Evolutionary conservation across 2,329 filamentous ascomycete genomes (phyloP), one percentile per base, ranked within the genome.

Genomic region (Diaporthe ilicicola): DNA sequence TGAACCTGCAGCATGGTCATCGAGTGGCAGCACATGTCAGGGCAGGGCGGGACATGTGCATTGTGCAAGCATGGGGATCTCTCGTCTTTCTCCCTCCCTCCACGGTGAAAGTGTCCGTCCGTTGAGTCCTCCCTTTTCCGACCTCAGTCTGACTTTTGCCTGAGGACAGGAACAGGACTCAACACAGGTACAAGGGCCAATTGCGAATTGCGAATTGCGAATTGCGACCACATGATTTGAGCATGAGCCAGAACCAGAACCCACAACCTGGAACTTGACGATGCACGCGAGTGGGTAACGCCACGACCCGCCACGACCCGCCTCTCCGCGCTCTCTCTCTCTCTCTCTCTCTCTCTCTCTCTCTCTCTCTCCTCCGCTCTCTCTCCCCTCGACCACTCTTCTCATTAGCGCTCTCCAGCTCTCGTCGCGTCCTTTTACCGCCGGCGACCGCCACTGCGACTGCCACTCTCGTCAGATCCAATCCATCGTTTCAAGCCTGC

Each of bases 161-260:
- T 34, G 32, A 9, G 32, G 4, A 34, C 32, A 34, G 32, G 32
- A 34, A 9, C 32, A 39, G 8, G 37, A 10, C 37, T 8, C 9
- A 13, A 39, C 37, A 39, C 37, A 39, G 9, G 13, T 3, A 10
- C 8, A 39, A 19, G 19, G 8, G 54, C 24, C 13, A 42, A 48
- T 62, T 62, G 56, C 42, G 39, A 62, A 19, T 32, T 10, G 54
- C 24, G 7, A 42, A 48, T 62, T 62, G 56, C 42, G 39, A 62
- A 62, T 46, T 9, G 27, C 27, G 7, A n/a, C 39, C 4, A 62
- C 17, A 17, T 62, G 56, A 62, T 62, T 62, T 39, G 56, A 34
- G n/a, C 42, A 22, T 24, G 17, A 54, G 27, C 53, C n/a, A 13
- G 32, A 24, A 34, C n/a, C 53, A 24, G 53, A 12, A 22, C 32